Conservation (phyloP, 1,284 basidiomycete species). For the Cutaneotrichosporon sp. region DNA sequence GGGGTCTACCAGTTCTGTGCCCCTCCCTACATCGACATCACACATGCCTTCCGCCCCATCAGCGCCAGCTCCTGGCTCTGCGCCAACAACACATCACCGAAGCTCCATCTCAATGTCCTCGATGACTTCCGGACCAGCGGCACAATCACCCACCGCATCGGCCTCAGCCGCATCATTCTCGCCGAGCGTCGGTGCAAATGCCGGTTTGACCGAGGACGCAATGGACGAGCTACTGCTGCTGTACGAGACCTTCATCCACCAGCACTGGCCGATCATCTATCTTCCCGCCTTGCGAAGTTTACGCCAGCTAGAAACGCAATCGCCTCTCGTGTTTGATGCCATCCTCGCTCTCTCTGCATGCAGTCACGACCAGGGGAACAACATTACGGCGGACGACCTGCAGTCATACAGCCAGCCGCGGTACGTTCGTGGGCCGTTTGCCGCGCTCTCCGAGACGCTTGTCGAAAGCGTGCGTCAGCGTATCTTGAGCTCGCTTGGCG, state of each 20-base stretch:
- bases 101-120: no score
- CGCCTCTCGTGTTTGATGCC: conserved; percentile 16
- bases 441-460: conserved; percentile 8
- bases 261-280: conserved; percentile 18
- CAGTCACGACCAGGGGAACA: conserved; percentile 5
- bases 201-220: conserved; percentile 4
- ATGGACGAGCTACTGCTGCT: conserved; percentile 14
- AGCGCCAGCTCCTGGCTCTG: no score
- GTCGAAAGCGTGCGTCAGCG: conserved; percentile 15
- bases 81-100: no score
- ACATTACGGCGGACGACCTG: not conserved
- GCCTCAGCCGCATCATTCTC: not conserved
- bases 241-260: conserved; percentile 20
- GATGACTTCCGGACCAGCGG: not conserved
- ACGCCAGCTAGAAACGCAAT: conserved; percentile 10
- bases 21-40: no score
- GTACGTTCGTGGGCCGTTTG: not conserved
- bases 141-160: no score
- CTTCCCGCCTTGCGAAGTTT: conserved; percentile 9
- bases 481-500: not conserved
- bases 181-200: not conserved
- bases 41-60: no score
- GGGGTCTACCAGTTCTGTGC: not conserved
- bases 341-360: conserved; percentile 10
- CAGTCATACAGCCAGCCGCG: not conserved